Evolutionary conservation across 2,329 filamentous ascomycete species (phyloP).

Genomic region (Didymella exigua): DNA sequence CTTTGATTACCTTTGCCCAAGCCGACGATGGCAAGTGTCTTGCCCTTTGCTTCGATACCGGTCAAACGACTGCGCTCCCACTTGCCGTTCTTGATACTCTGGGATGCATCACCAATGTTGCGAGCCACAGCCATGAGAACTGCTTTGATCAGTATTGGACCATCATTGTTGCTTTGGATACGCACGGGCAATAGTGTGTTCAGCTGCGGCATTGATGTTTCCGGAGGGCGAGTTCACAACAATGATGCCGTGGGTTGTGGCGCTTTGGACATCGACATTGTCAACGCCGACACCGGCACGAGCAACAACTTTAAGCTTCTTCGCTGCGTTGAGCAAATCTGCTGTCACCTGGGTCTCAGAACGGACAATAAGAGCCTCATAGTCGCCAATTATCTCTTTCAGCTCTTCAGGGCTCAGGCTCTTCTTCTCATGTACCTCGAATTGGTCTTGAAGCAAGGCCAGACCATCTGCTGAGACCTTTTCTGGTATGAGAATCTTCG

Average conservation of each 20-base stretch:
- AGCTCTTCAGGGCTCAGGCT: slow-evolving; percentile 68
- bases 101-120: slow-evolving; percentile 72
- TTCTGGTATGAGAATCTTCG: slow-evolving; percentile 74
- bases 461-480: slow-evolving; percentile 82
- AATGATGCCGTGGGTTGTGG: slow-evolving; percentile 74
- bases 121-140: slow-evolving; percentile 75
- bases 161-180: not conserved
- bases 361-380: slow-evolving; percentile 78
- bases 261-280: slow-evolving; percentile 77
- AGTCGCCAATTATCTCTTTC: slow-evolving; percentile 68
- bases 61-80: slow-evolving; percentile 79
- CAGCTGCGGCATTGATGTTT: slow-evolving; percentile 80
- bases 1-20: slow-evolving; percentile 69
- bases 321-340: slow-evolving; percentile 67
- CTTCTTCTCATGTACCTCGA: slow-evolving; percentile 72
- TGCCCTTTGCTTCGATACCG: slow-evolving; percentile 78
- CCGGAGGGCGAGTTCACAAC: slow-evolving; percentile 81
- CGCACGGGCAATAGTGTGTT: slow-evolving; percentile 70
- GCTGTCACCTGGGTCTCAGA: slow-evolving; percentile 83
- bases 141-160: slow-evolving; percentile 31
- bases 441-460: slow-evolving; percentile 67
- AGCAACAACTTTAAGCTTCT: slow-evolving; percentile 76
- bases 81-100: slow-evolving; percentile 70
- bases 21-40: slow-evolving; percentile 77
- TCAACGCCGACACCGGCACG: slow-evolving; percentile 80